A percentile compares a stretch with the other conserved stretches of the same genome.
phyloP scores from a whole-genome alignment of 768 basidiomycete genomes.

The Auricularia cornea region DNA sequence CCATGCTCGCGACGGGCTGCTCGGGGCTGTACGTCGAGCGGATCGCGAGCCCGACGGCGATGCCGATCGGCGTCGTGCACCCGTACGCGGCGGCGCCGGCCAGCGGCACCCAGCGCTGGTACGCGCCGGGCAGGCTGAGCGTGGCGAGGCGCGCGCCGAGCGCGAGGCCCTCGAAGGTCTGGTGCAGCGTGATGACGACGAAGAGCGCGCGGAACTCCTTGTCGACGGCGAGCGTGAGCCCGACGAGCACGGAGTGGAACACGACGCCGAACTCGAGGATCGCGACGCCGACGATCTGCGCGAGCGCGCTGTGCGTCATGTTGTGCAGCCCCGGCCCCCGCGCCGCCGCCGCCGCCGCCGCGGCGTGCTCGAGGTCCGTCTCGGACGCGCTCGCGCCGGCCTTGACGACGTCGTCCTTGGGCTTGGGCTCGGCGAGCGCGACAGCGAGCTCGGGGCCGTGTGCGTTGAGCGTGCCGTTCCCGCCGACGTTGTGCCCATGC shows the following conservation, averaged over 20 bases:
- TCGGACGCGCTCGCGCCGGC: neutral
- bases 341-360: neutral
- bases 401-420: neutral
- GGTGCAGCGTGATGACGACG: slow-evolving; percentile 85
- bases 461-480: slow-evolving; percentile 40
- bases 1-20: slow-evolving; percentile 65
- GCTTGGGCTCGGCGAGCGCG: neutral
- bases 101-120: slow-evolving; percentile 45
- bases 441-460: slow-evolving; percentile 52
- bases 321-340: slow-evolving; percentile 9
- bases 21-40: slow-evolving; percentile 74
- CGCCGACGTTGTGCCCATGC: slow-evolving; percentile 55
- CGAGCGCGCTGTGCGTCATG: slow-evolving; percentile 36
- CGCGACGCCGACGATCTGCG: slow-evolving; percentile 78
- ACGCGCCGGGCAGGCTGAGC: slow-evolving; percentile 52
- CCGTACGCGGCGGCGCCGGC: slow-evolving; percentile 59
- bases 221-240: slow-evolving; percentile 85
- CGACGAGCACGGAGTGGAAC: slow-evolving; percentile 79
- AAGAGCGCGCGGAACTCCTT: slow-evolving; percentile 76
- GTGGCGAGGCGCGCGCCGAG: slow-evolving; percentile 83
- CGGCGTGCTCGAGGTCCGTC: neutral
- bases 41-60: slow-evolving; percentile 75
- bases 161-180: slow-evolving; percentile 92
- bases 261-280: slow-evolving; percentile 93
- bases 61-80: slow-evolving; percentile 77